Evolutionary conservation across 148 eudicot genomes (phyloP), one percentile per base, ranked within the genome.

Genomic region (Vaccinium macrocarpon): DNA sequence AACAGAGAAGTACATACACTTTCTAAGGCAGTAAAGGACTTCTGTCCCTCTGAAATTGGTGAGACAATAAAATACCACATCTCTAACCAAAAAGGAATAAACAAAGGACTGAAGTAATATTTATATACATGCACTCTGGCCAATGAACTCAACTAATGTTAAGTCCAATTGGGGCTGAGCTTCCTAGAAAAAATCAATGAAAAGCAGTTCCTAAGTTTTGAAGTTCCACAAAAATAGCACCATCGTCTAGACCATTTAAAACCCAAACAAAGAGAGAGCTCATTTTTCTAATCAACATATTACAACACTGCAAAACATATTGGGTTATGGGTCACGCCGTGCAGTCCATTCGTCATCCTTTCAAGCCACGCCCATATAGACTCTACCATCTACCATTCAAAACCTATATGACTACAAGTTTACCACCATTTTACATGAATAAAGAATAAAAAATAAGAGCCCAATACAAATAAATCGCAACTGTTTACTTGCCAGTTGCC

Each of bases 191-290:
- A 23, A 29, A 14, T 15, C 2, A 0, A 46, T 2, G n/a, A 21
- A 49, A n/a, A n/a, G 32, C 6, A 49, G 12, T 23, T 29, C 12
- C 79, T 14, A 32, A 16, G 12, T 0, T 48, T 8, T 8, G n/a
- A 48, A 50, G 23, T 49, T 49, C 57, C 12, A 78, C 15, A 18
- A 53, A 52, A 79, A 53, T 55, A 76, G 29, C 19, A 27, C 6
- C 66, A 79, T 32, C 21, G 9, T 56, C 66, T 55, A 32, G 81
- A 79, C 81, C 81, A 59, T 79, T 21, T 29, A 56, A 55, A 78
- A 56, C 48, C 25, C 57, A 56, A 29, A 29, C 18, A 79, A 79
- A 79, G 25, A 29, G 16, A 53, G 59, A 32, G 0, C 15, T 14
- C 66, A 32, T 27, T 79, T 79, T 56, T 61, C 81, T 32, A 79